These are phyloP conservation scores for Aurinia saxatilis DNA, from an alignment of 345 rosid genomes.

Conservation along the genomic window DNA sequence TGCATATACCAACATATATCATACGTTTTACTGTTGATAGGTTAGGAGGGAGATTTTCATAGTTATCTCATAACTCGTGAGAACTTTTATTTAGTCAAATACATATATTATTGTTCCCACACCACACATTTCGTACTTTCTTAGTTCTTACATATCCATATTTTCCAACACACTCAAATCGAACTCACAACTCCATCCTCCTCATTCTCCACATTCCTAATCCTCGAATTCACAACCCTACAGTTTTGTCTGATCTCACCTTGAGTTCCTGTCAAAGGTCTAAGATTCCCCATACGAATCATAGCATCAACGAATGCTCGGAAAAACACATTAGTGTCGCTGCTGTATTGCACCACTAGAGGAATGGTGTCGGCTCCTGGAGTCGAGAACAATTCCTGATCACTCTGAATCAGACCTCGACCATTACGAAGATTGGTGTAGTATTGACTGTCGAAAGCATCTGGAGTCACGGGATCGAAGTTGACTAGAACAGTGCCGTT, in stretches of 20 bases:
- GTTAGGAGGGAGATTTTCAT: too few species aligned
- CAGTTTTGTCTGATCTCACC: constrained; percentile 44
- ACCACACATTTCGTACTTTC: not conserved
- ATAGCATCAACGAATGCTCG: constrained; percentile 36
- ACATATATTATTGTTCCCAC: not conserved
- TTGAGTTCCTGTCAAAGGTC: constrained; percentile 31
- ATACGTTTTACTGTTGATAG: too few species aligned
- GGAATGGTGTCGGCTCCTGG: constrained; percentile 21
- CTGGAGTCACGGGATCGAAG: constrained; percentile 43
- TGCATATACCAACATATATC: too few species aligned
- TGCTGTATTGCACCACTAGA: constrained; percentile 19
- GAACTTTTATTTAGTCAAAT: constrained; percentile 12
- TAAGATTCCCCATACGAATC: constrained; percentile 50
- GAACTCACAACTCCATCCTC: constrained; percentile 20
- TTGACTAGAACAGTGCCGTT: constrained; percentile 32
- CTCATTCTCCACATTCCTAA: constrained; percentile 2
- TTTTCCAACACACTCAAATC: not conserved
- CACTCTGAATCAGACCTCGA: constrained; percentile 23
- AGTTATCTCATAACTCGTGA: not conserved
- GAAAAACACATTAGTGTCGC: constrained; percentile 34
- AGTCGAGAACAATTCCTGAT: constrained; percentile 31
- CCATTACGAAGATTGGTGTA: constrained; percentile 38
- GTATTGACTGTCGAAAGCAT: constrained; percentile 40
- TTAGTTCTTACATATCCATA: constrained; percentile 6
- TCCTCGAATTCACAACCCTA: constrained; percentile 22